Evolutionary conservation across 352 stramenopile genomes (phyloP).

Genomic region (Phytophthora pseudosyringae): DNA sequence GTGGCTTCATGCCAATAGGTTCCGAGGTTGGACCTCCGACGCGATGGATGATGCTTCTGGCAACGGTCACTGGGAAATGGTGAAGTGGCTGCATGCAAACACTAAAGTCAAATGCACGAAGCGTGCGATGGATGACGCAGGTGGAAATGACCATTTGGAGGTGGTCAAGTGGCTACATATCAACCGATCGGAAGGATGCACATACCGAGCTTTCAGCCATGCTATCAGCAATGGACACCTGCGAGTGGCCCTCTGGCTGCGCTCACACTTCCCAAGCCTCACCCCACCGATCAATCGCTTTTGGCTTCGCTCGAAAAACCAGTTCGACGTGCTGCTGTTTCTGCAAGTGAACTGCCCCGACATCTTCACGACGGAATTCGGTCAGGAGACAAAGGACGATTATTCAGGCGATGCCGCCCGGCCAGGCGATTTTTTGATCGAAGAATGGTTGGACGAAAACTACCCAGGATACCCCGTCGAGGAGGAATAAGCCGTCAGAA

Average conservation of each 20-base stretch:
- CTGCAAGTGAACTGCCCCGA: conserved; percentile 1
- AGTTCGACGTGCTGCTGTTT: conserved; percentile 3
- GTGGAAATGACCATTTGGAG: background rate
- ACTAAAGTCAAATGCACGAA: background rate
- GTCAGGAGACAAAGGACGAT: background rate
- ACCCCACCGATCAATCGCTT: background rate
- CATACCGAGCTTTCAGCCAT: background rate
- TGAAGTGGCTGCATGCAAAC: conserved; percentile 2
- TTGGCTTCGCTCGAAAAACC: background rate
- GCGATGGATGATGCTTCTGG: background rate
- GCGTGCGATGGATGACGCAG: background rate
- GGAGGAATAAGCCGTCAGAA: background rate
- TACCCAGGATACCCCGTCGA: background rate
- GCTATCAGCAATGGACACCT: background rate
- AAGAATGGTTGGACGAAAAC: background rate
- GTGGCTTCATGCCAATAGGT: background rate
- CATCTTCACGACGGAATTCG: background rate
- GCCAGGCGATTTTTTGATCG: conserved; percentile 1
- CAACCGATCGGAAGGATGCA: background rate
- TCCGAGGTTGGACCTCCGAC: background rate
- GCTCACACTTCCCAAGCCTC: background rate
- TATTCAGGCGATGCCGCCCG: background rate
- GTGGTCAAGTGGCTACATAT: background rate
- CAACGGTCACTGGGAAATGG: background rate
- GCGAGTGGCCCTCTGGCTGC: background rate